phyloP scores from a whole-genome alignment of 257 asterid genomes.

The Solanum habrochaites region DNA sequence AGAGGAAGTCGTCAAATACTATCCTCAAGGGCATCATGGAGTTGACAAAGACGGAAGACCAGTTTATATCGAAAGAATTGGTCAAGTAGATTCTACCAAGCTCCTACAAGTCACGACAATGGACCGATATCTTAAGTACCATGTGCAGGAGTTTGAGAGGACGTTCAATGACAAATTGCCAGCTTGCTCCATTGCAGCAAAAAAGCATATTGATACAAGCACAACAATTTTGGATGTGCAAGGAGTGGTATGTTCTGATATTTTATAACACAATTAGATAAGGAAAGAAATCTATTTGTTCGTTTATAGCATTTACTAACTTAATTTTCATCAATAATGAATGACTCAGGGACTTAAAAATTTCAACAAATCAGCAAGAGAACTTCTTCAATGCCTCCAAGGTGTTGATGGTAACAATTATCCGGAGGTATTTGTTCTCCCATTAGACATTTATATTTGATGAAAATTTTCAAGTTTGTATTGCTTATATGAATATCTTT shows the following conservation, averaged over 20 bases:
- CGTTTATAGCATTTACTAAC: not conserved
- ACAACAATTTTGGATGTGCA: constrained; percentile 95
- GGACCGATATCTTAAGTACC: constrained; percentile 84
- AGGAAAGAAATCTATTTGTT: not conserved
- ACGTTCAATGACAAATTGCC: constrained; percentile 75
- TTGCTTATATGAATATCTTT: not conserved
- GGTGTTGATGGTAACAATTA: constrained; percentile 87
- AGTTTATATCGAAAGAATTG: constrained; percentile 74
- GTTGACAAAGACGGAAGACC: constrained; percentile 94
- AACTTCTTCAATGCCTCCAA: constrained; percentile 78
- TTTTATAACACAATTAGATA: not conserved
- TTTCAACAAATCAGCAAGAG: constrained; percentile 82
- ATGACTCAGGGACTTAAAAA: constrained; percentile 68
- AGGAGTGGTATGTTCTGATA: constrained; percentile 65
- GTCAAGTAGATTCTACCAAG: constrained; percentile 79
- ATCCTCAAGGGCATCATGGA: constrained; percentile 96
- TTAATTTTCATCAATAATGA: not conserved
- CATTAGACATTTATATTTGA: not conserved
- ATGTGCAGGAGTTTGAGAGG: constrained; percentile 91
- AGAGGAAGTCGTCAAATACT: constrained; percentile 76
- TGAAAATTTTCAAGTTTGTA: not conserved
- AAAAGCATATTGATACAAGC: constrained; percentile 86
- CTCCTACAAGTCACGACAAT: constrained; percentile 79
- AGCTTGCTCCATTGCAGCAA: constrained; percentile 83
- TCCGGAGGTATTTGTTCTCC: constrained; percentile 56